Evolutionary conservation across 2,329 filamentous ascomycete species (phyloP).

Genomic region (Decorospora gaudefroyi): DNA sequence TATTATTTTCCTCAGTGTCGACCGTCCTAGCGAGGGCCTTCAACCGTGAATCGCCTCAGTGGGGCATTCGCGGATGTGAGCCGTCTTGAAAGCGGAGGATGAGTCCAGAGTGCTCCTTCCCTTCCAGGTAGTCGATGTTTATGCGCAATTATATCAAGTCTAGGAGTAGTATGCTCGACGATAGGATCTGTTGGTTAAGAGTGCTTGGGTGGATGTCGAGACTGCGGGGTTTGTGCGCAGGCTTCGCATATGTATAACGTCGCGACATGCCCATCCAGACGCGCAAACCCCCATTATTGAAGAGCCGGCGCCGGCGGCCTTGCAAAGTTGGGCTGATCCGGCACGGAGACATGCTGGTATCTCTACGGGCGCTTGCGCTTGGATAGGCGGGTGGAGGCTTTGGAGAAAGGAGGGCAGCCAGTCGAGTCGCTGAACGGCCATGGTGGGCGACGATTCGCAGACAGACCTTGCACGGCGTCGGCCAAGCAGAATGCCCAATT

Average conservation of each 20-base stretch:
- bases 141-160: slow-evolving; percentile 16
- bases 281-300: slow-evolving; percentile 24
- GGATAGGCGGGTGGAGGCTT: slow-evolving; percentile 39
- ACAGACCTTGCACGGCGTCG: slow-evolving; percentile 37
- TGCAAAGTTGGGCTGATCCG: slow-evolving; percentile 34
- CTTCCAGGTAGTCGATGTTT: slow-evolving; percentile 26
- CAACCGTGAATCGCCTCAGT: slow-evolving; percentile 38
- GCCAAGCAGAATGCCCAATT: slow-evolving; percentile 34
- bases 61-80: slow-evolving; percentile 35
- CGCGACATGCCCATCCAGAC: slow-evolving; percentile 33
- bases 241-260: slow-evolving; percentile 41
- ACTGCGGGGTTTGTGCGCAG: slow-evolving; percentile 33
- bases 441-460: slow-evolving; percentile 45
- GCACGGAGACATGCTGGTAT: slow-evolving; percentile 36
- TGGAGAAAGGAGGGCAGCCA: slow-evolving; percentile 36
- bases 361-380: slow-evolving; percentile 47
- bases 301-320: slow-evolving; percentile 32
- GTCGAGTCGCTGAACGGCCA: slow-evolving; percentile 35
- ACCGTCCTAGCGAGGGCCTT: slow-evolving; percentile 38
- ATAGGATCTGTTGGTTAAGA: slow-evolving; percentile 35
- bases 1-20: slow-evolving; percentile 31
- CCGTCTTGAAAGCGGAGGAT: slow-evolving; percentile 29
- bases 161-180: slow-evolving; percentile 19
- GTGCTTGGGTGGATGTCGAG: slow-evolving; percentile 30
- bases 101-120: slow-evolving; percentile 26